phyloP scores from a whole-genome alignment of 495 filamentous ascomycete species.

The Paragyromitra xinjiangensis region DNA sequence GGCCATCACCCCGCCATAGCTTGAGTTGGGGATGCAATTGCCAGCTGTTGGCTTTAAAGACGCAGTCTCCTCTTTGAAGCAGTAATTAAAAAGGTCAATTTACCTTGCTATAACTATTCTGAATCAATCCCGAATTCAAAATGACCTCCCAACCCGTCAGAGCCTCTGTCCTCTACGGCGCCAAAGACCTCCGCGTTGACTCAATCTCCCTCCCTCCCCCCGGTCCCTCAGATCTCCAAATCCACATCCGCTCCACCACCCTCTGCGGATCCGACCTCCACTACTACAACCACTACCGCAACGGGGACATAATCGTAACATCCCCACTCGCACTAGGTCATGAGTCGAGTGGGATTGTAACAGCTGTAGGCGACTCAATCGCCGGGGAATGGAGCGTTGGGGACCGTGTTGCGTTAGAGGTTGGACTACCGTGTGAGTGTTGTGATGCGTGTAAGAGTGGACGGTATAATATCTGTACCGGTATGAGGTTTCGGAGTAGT shows the following conservation, averaged over 20 bases:
- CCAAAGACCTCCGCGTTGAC: slow-evolving; percentile 67
- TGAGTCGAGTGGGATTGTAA: slow-evolving; percentile 77
- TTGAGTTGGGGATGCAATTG: too few relatives aligned
- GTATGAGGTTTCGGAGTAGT: slow-evolving; percentile 82
- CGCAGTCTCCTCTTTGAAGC: too few relatives aligned
- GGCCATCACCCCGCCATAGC: slow-evolving; percentile 7
- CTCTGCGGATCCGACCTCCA: slow-evolving; percentile 86
- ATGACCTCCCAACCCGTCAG: slow-evolving; percentile 54
- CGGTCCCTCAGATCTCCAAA: slow-evolving; percentile 70
- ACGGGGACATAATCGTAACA: slow-evolving; percentile 80
- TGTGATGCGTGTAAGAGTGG: slow-evolving; percentile 78
- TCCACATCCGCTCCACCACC: slow-evolving; percentile 76
- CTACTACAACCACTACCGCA: slow-evolving; percentile 85
- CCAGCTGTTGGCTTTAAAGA: too few relatives aligned
- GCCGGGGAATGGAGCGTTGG: slow-evolving; percentile 62
- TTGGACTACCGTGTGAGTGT: slow-evolving; percentile 80
- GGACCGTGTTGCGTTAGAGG: slow-evolving; percentile 87
- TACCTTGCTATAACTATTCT: not conserved
- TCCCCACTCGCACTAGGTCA: slow-evolving; percentile 79
- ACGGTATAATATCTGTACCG: slow-evolving; percentile 87
- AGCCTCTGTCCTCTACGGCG: slow-evolving; percentile 67
- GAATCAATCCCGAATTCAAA: not conserved
- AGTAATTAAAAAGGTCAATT: too few relatives aligned
- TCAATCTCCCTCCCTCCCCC: slow-evolving; percentile 61
- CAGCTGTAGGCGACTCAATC: slow-evolving; percentile 68